Conservation (phyloP, 2,329 filamentous ascomycete species). For the Exophiala spinifera region DNA sequence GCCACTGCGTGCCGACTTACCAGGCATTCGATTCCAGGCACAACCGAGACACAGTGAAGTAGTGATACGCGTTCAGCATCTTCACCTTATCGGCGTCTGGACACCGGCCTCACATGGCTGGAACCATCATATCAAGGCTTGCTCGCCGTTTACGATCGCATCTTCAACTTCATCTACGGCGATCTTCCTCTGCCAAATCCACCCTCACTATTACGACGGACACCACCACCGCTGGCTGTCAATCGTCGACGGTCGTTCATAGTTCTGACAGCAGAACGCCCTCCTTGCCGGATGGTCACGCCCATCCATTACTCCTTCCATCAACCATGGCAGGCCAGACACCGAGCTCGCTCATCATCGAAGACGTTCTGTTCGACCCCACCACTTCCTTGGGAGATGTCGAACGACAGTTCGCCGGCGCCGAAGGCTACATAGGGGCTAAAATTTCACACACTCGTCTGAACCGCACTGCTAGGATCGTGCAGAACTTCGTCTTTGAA, state of each 20-base stretch:
- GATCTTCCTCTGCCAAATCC: no score
- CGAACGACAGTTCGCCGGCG: conserved; percentile 1
- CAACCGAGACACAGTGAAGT: no score
- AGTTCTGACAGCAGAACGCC: neutral
- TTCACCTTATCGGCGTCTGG: no score
- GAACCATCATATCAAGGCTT: no score
- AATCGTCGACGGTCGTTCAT: neutral
- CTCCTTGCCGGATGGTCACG: neutral
- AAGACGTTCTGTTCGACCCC: neutral
- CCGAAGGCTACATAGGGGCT: conserved; percentile 11
- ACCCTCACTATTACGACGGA: no score
- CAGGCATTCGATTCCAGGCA: no score
- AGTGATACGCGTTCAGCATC: no score
- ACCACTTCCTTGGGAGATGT: conserved; percentile 1
- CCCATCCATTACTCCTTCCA: conserved; percentile 3
- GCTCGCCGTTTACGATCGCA: no score
- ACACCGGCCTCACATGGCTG: no score
- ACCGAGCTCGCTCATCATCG: neutral
- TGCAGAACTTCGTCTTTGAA: conserved; percentile 10
- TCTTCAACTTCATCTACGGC: no score
- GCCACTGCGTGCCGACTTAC: no score
- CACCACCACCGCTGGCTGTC: neutral
- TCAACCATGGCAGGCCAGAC: conserved; percentile 11
- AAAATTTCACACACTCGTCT: neutral
- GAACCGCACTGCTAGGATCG: neutral